Base-by-base conservation (phyloP, 2,329 filamentous ascomycete genomes). In the Talaromyces sp. region DNA sequence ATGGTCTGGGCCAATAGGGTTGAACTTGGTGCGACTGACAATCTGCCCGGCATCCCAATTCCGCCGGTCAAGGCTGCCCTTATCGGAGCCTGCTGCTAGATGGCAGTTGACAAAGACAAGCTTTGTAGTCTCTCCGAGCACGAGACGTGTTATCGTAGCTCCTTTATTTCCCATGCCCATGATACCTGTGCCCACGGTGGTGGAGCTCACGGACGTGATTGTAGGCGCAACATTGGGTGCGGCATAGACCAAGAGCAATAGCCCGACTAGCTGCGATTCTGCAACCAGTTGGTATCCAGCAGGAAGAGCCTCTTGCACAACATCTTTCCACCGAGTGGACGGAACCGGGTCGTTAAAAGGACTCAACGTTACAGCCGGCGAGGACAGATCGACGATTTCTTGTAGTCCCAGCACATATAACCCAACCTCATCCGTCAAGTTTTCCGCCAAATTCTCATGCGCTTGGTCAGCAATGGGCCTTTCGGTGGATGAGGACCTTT, bases 161-260 rank as follows among this genome's bases (percentile, higher is more conserved):
- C 95, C 95, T 76, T 99, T 99, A 77, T 99, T 99, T 10, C 95
- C 95, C 81, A 97, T 89, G 0, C 94, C 94, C 78, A 96, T 86
- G 51, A 98, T 78, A 0, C 95, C 95, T 0, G 95, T 99, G 0
- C 93, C 94, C 7, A 98, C 89, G 65, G 87, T 90, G 4, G 88
- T 88, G 1, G 90, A 93, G 77, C 91, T 96, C 70, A 97, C 87
- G 58, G 91, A 91, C 68, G 88, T 91, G 71, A 98, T 86, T 2
- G 89, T 90, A 0, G 88, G 84, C 1, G 87, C 86, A 47, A 98
- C 83, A 8, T 88, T 85, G 0, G 93, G 89, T 0, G 93, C 91
- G 2, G 92, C 93, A 74, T 95, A 98, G 29, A 97, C 85, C 31
- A 98, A 82, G 2, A 97, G 82, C 47, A 97, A 82, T 25, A 99